Conservation (phyloP, 2,329 filamentous ascomycete species). For the Emmonsiellopsis sp. region DNA sequence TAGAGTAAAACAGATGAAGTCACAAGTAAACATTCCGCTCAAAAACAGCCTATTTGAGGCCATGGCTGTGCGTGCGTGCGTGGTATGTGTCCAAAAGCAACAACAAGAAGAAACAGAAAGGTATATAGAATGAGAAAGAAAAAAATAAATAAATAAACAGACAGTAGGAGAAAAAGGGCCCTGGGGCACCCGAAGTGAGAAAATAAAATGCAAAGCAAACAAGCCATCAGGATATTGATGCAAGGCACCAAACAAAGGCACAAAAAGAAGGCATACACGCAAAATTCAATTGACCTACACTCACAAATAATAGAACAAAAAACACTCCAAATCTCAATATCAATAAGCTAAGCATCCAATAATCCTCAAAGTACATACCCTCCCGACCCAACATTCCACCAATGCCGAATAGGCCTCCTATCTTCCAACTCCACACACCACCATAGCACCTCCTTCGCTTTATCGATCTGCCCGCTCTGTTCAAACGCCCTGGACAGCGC, state of each 20-base stretch:
- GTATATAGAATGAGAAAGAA: conserved; percentile 2
- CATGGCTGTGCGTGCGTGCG: neutral
- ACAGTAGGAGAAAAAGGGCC: neutral
- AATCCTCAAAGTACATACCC: conserved; percentile 51
- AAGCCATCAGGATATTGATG: neutral
- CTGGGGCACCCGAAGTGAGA: neutral
- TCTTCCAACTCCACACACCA: conserved; percentile 97
- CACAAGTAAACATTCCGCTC: conserved; percentile 20
- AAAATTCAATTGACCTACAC: too few species aligned
- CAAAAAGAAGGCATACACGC: too few species aligned
- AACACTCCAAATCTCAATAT: too few species aligned
- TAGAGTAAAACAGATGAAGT: conserved; percentile 5
- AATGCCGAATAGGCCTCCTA: conserved; percentile 65
- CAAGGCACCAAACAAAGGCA: too few species aligned
- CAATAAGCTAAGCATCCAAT: neutral
- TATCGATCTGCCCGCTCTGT: conserved; percentile 71
- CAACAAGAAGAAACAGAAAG: conserved; percentile 3
- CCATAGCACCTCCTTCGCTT: conserved; percentile 88
- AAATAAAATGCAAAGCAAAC: conserved; percentile 11
- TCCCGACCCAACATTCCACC: conserved; percentile 59
- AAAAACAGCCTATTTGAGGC: conserved; percentile 2
- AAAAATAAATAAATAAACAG: conserved; percentile 11
- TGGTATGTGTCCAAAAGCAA: neutral
- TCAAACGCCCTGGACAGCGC: conserved; percentile 80
- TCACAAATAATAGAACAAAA: neutral